Base-by-base conservation (phyloP, 2,329 filamentous ascomycete genomes). In the Fusarium hainanense region DNA sequence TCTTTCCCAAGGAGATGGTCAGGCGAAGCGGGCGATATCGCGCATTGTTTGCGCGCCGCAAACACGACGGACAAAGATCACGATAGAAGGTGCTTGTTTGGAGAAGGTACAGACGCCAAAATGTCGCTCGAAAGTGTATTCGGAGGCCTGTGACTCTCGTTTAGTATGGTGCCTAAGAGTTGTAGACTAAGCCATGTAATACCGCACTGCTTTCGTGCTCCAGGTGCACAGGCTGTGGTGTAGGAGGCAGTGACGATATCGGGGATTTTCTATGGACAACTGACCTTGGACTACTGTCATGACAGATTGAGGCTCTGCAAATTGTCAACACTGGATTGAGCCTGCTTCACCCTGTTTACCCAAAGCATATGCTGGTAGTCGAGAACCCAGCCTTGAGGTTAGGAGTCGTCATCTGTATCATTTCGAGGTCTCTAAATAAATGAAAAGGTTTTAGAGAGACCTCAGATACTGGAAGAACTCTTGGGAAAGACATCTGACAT, bases 401-500 rank as follows among this genome's bases (percentile, higher is more conserved):
- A 4, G 9, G 41, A n/a, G 14, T 16, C 10, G n/a, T 28, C 23
- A 16, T 25, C 6, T 7, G 14, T 9, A 16, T 20, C 32, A 28
- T 5, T 23, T 42, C 10, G 32, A 41, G 13, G 34, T 34, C 34
- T 12, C 13, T 3, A 16, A n/a, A 21, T 11, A 11, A 14, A 27
- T 13, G 4, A 13, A 4, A 7, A 41, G 23, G 18, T n/a, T 18
- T 13, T 18, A 16, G 4, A 16, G 5, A 7, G 4, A 6, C n/a
- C 3, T 4, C 6, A 12, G 6, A 8, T 21, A 2, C 6, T 28
- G 9, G 6, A 16, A 9, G 1, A 5, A 42, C 14, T 9, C 7
- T 13, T 21, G 10, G 6, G 21, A 7, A 2, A 0, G 8, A 16
- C 12, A 16, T 7, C 4, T 7, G 14, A 11, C 2, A 14, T 2